A percentile compares a stretch with the other conserved stretches of the same genome.
These are phyloP conservation scores for Trichophyton mentagrophytes DNA, from an alignment of 2,329 filamentous ascomycete genomes.

Conservation along the genomic window DNA sequence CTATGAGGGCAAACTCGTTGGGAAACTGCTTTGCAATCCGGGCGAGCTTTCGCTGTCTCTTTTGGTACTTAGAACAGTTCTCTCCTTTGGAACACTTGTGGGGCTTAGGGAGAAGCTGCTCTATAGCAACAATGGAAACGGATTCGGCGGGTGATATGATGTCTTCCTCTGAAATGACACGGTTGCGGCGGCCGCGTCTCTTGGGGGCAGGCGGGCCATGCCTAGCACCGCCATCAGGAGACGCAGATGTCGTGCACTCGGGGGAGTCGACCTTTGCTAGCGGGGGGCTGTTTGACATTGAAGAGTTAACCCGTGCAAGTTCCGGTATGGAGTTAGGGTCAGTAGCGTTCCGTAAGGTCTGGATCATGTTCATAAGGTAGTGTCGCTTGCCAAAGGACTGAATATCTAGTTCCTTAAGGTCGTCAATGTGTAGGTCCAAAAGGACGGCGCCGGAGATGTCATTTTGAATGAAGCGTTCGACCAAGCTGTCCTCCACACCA, in stretches of 20 bases:
- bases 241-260: background rate
- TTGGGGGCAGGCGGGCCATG: constrained; percentile 10
- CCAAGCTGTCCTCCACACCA: constrained; percentile 62
- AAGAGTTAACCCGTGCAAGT: constrained; percentile 3
- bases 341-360: constrained; percentile 27
- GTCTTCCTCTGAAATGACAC: constrained; percentile 27
- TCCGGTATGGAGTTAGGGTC: constrained; percentile 24
- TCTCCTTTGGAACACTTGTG: constrained; percentile 80
- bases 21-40: constrained; percentile 66
- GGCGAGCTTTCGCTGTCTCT: constrained; percentile 64
- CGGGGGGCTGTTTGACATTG: constrained; percentile 7
- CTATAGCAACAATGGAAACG: constrained; percentile 82
- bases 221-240: constrained; percentile 7
- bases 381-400: constrained; percentile 52
- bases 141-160: constrained; percentile 73
- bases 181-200: constrained; percentile 16
- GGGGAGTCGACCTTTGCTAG: background rate
- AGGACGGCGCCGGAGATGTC: constrained; percentile 84
- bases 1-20: constrained; percentile 45
- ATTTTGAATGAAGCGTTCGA: constrained; percentile 78
- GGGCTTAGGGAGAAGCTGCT: constrained; percentile 78
- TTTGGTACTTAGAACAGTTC: constrained; percentile 68
- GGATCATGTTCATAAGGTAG: constrained; percentile 47
- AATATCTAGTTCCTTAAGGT: constrained; percentile 52
- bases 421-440: constrained; percentile 82